These are phyloP conservation scores for Microbotryum intermedium DNA, from an alignment of 1,284 basidiomycete species.

Conservation along the genomic window DNA sequence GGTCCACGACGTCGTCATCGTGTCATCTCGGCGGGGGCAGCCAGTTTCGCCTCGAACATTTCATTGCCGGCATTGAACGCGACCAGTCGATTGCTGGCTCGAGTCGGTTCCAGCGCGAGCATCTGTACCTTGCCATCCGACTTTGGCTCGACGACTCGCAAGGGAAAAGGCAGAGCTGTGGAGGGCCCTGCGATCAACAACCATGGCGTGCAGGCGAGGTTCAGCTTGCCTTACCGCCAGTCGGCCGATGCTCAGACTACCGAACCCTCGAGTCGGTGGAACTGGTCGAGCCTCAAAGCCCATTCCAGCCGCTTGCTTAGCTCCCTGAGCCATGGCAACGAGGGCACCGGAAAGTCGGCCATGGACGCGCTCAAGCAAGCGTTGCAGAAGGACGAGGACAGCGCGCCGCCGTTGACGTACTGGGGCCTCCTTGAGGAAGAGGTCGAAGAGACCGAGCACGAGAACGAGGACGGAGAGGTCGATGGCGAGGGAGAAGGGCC, in stretches of 20 bases:
- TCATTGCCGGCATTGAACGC: not conserved
- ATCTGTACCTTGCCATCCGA: conserved; percentile 23
- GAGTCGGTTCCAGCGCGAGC: conserved; percentile 15
- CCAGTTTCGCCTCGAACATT: conserved; percentile 1
- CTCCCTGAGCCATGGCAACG: not conserved
- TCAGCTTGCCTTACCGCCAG: no score
- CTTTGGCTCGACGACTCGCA: conserved; percentile 4
- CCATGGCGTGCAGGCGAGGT: not conserved
- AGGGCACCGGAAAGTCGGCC: not conserved
- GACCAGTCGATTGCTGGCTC: not conserved
- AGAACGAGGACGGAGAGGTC: not conserved
- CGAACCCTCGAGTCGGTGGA: no score
- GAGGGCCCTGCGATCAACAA: not conserved
- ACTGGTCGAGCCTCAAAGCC: no score
- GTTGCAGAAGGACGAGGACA: conserved; percentile 8
- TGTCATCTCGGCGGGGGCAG: not conserved
- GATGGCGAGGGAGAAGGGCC: not conserved
- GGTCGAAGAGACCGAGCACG: conserved; percentile 5
- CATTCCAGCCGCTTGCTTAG: not conserved
- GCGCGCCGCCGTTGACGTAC: conserved; percentile 6
- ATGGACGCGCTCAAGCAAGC: not conserved
- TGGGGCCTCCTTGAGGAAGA: conserved; percentile 18
- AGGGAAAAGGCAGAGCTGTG: conserved; percentile 12
- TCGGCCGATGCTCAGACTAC: no score
- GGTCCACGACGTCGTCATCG: not conserved